Base-by-base conservation (phyloP, 1,284 basidiomycete species). In the Agaricales sp. region DNA sequence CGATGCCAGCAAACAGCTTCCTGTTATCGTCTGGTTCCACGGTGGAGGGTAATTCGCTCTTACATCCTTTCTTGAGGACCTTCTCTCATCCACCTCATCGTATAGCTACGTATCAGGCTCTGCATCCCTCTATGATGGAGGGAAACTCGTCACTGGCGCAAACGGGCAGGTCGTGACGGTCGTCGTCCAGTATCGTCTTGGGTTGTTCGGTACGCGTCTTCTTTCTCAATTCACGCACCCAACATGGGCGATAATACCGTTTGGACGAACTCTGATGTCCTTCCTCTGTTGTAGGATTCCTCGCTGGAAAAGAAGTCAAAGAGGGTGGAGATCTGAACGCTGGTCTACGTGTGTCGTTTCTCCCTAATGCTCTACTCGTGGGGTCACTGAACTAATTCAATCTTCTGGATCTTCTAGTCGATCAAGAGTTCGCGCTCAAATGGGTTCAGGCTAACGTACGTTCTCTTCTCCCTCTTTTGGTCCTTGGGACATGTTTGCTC, bases 21-120 rank as follows among this genome's bases (percentile, higher is more conserved):
- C 65, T 22, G 61, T 64, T 4, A 38, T 68, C 6, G 55, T 67
- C 13, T 67, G 56, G 58, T 65, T 67, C 23, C 66, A 67, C 26
- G 66, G 66, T 24, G 64, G 64, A 53, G 62, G 60, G 61, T 61
- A 48, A 49, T 39, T 41, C 16, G 16, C 16, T 16, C 8, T 41
- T 30, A 14, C 26, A 30, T 6, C 6, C 14, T 6, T 18, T 26
- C 23, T 47, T 16, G 21, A 26, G 39, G 6, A 18, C 21, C 26
- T 16, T 8, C 20, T 19, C 14, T 37, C 23, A 21, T 51, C 49
- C 43, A 49, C 38, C 8, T n/a, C 18, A 2, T 24, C 18, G 4
- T 48, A 25, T 18, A 59, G 58, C 37, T 57, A 58, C 41, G 26
- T 48, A 1, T 21, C 43, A 3, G 56, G 59, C 2, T 37, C 43